Percentiles rank a stretch among this genome's conserved stretches.
These are phyloP conservation scores for Penicillium daleae DNA, from an alignment of 495 filamentous ascomycete species.

Conservation along the genomic window DNA sequence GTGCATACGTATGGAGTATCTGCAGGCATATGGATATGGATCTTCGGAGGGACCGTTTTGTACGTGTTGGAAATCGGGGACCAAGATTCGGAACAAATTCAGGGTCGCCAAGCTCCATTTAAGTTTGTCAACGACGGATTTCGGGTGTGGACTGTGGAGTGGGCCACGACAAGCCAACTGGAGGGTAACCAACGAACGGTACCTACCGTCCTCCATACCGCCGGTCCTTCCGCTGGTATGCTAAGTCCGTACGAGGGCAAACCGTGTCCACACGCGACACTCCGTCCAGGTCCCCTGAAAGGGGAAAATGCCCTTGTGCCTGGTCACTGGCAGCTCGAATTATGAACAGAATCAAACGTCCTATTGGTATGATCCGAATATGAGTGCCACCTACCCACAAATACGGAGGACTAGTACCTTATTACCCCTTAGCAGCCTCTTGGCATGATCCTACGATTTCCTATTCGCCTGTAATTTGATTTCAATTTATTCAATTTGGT, in stretches of 20 bases:
- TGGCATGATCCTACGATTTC: neutral
- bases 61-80: no score
- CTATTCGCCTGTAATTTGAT: neutral
- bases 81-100: neutral
- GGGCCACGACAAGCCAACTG: neutral
- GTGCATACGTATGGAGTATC: neutral
- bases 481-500: neutral
- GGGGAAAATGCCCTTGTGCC: conserved; percentile 2
- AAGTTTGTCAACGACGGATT: neutral
- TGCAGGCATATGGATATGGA: neutral
- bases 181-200: neutral
- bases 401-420: neutral
- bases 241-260: no score
- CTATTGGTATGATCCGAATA: neutral
- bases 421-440: neutral
- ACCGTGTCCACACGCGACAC: conserved; percentile 4
- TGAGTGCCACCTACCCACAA: no score
- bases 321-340: neutral
- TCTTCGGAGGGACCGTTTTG: neutral
- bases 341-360: neutral
- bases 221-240: no score
- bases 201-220: no score
- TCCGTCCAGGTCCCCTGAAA: neutral
- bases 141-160: neutral
- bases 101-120: conserved; percentile 2